Conservation (phyloP, 1,139 yeast genomes). For the Kodamaea anthophila region DNA sequence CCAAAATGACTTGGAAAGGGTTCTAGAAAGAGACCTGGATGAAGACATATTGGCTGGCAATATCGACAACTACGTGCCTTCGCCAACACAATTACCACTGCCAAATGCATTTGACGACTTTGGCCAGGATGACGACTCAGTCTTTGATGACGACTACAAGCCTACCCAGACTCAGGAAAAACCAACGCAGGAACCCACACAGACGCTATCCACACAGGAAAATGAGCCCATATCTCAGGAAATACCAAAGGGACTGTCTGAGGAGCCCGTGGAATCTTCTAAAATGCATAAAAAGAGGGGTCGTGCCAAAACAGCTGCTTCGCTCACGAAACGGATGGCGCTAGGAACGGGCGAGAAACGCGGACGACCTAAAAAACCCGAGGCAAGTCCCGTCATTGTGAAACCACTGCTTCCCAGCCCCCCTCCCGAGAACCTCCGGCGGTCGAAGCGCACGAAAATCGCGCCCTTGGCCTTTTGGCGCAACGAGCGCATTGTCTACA, state of each 20-base stretch:
- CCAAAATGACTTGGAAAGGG: no score
- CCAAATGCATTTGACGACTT: background rate
- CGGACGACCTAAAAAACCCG: no score
- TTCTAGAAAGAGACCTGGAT: background rate
- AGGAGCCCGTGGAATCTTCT: no score
- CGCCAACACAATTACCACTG: no score
- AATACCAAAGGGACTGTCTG: no score
- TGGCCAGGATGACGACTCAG: background rate
- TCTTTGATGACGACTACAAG: conserved; percentile 10
- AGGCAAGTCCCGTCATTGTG: no score
- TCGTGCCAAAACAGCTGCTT: no score
- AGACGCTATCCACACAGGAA: conserved; percentile 4
- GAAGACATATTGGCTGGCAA: background rate
- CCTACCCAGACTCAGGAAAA: conserved; percentile 5
- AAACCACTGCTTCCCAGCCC: conserved; percentile 42
- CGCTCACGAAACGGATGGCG: no score
- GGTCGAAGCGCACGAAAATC: conserved; percentile 59
- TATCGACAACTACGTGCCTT: background rate
- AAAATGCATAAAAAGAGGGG: no score
- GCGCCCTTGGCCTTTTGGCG: conserved; percentile 84
- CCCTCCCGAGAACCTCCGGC: conserved; percentile 39
- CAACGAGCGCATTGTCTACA: conserved; percentile 69
- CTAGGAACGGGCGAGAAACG: no score
- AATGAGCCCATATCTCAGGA: no score
- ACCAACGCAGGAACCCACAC: no score